phyloP scores from a whole-genome alignment of 2,329 filamentous ascomycete species.

The Aotearoamyces nothofagi region DNA sequence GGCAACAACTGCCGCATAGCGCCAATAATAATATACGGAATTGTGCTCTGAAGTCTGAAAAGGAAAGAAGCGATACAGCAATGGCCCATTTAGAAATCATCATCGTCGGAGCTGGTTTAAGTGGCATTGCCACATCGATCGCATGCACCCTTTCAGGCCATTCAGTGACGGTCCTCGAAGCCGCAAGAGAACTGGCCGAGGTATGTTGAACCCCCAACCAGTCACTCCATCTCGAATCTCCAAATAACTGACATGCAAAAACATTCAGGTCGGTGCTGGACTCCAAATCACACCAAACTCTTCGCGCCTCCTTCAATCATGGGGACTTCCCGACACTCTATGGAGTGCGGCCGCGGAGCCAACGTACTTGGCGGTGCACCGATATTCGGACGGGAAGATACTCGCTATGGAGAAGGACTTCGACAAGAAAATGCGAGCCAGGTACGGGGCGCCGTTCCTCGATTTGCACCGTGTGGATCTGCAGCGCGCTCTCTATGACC shows the following conservation, averaged over 20 bases:
- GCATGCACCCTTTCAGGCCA: slow-evolving; percentile 19
- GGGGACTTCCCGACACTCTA: slow-evolving; percentile 13
- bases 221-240: slow-evolving; percentile 1
- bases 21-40: no score
- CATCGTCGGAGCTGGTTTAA: slow-evolving; percentile 27
- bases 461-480: slow-evolving; percentile 32
- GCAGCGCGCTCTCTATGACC: slow-evolving; percentile 25
- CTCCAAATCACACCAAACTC: slow-evolving; percentile 17
- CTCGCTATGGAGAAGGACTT: slow-evolving; percentile 14
- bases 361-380: slow-evolving; percentile 30
- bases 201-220: slow-evolving; percentile 13
- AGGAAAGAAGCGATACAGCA: background rate
- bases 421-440: slow-evolving; percentile 10
- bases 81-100: slow-evolving; percentile 9
- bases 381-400: slow-evolving; percentile 30
- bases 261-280: slow-evolving; percentile 8
- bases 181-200: slow-evolving; percentile 24
- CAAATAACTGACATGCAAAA: background rate
- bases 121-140: slow-evolving; percentile 23
- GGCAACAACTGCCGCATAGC: no score
- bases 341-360: slow-evolving; percentile 22
- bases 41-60: no score
- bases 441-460: slow-evolving; percentile 22
- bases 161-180: slow-evolving; percentile 26
- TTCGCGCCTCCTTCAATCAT: slow-evolving; percentile 15